Conservation (phyloP, 257 asterid species). For the Anisodus tanguticus region DNA sequence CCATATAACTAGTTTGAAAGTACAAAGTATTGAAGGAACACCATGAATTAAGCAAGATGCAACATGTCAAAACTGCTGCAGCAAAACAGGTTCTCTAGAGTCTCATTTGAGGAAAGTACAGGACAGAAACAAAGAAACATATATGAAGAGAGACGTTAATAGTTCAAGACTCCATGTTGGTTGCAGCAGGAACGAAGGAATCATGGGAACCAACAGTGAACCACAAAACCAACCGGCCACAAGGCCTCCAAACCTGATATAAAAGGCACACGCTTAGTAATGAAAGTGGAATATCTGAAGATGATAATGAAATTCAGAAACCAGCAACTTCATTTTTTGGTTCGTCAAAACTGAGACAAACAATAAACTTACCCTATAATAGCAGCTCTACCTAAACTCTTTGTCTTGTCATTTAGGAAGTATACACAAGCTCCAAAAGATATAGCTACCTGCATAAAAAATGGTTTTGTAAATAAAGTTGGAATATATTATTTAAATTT, state of each 20-base stretch:
- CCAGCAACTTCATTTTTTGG: neutral
- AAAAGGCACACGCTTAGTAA: conserved; percentile 7
- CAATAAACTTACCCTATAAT: conserved; percentile 71
- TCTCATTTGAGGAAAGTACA: conserved; percentile 88
- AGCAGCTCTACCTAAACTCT: conserved; percentile 80
- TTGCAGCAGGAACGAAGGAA: conserved; percentile 78
- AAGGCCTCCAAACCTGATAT: conserved; percentile 79
- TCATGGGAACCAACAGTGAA: conserved; percentile 67
- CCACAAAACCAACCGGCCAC: conserved; percentile 88
- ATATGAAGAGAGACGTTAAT: conserved; percentile 80
- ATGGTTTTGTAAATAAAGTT: neutral
- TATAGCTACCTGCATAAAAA: conserved; percentile 72
- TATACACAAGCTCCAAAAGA: conserved; percentile 93
- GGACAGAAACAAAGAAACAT: conserved; percentile 67
- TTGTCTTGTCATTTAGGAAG: conserved; percentile 94
- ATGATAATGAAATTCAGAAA: conserved; percentile 13
- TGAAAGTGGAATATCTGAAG: neutral
- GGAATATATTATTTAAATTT: neutral
- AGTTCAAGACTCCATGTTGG: conserved; percentile 93
- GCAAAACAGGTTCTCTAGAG: neutral
- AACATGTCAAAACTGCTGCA: conserved; percentile 25
- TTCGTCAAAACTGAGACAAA: neutral
- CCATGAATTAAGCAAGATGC: conserved; percentile 22
- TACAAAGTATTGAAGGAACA: conserved; percentile 3
- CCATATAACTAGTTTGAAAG: neutral